Evolutionary conservation across 2,329 filamentous ascomycete species (phyloP), one percentile per base, ranked within the genome.

Genomic region (Phyllosticta ampelicida): DNA sequence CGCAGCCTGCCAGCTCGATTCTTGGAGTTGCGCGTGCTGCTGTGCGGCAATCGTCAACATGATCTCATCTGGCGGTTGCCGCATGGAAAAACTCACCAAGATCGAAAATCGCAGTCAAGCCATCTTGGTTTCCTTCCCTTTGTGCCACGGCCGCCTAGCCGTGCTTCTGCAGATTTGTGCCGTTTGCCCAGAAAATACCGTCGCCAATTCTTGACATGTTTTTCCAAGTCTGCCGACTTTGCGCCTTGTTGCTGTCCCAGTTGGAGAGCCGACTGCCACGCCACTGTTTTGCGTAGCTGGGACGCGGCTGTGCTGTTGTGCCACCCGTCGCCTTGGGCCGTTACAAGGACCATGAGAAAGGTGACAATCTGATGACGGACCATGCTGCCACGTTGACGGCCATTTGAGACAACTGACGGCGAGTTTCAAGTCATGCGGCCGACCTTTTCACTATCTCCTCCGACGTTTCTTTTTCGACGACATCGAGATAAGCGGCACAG

Each of bases 31-130:
- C 6, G 16, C 13, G 5, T 44, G 36, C 13, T 44, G 36, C 13
- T 44, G 11, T n/a, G 36, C 36, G 16, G 36, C n/a, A 51, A 58
- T 58, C 56, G 56, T 26, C 56, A 16, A 23, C 44, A 58, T 58
- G 56, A 58, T 58, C 51, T 58, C 56, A 58, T 58, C 51, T 54
- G 51, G 56, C 51, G 55, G 28, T 13, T 44, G 36, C 20, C n/a
- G 51, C 44, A 20, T 23, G 44, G 50, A 54, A 20, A 58, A 54
- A 20, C 30, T 54, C 56, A 54, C 54, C 56, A 58, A 51, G 51
- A 58, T 51, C 44, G n/a, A n/a, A 44, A 44, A n/a, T n/a, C n/a
- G 36, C 20, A 36, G 50, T 58, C 51, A 51, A 58, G 55, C 55
- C 51, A 53, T 58, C 55, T 23, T 16, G 23, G n/a, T 44, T 44